Evolutionary conservation across 1,139 yeast genomes (phyloP).

Genomic region (Scheffersomyces insectosa): DNA sequence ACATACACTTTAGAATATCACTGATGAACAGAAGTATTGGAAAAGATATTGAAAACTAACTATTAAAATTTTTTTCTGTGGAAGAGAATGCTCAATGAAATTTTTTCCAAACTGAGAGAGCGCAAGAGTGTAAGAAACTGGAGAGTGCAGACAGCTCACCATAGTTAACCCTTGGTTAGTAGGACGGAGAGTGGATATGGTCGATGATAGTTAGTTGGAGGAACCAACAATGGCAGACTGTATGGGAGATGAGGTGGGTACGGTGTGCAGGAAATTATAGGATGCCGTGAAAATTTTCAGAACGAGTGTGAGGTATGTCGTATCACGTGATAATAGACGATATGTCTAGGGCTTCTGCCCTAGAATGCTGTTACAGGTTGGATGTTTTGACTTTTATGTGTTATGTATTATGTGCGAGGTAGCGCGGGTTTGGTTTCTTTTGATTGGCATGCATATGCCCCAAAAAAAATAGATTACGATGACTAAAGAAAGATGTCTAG

Average conservation of each 20-base stretch:
- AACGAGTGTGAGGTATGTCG: not conserved
- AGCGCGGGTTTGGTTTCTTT: not conserved
- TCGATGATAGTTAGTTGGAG: too few species aligned
- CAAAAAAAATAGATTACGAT: not conserved
- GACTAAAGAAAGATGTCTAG: not conserved
- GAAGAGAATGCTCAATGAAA: not conserved
- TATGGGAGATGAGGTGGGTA: too few species aligned
- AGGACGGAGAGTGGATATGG: too few species aligned
- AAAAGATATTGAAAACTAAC: not conserved
- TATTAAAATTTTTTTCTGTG: not conserved
- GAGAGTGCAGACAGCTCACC: too few species aligned
- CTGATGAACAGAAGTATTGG: conserved; percentile 7
- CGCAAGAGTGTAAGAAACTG: too few species aligned
- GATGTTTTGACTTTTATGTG: too few species aligned
- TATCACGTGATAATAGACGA: not conserved
- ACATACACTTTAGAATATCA: conserved; percentile 20
- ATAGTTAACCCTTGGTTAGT: too few species aligned
- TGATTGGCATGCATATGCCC: not conserved
- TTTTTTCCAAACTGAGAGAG: not conserved
- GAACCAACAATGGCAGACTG: too few species aligned
- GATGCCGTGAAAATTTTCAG: too few species aligned
- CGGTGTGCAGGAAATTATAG: too few species aligned
- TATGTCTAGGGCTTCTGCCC: conserved; percentile 11
- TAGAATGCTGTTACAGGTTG: conserved; percentile 1
- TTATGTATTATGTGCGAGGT: too few species aligned